These are phyloP conservation scores for Pseudogymnoascus sp. DNA, from an alignment of 2,329 filamentous ascomycete genomes.

Conservation along the genomic window DNA sequence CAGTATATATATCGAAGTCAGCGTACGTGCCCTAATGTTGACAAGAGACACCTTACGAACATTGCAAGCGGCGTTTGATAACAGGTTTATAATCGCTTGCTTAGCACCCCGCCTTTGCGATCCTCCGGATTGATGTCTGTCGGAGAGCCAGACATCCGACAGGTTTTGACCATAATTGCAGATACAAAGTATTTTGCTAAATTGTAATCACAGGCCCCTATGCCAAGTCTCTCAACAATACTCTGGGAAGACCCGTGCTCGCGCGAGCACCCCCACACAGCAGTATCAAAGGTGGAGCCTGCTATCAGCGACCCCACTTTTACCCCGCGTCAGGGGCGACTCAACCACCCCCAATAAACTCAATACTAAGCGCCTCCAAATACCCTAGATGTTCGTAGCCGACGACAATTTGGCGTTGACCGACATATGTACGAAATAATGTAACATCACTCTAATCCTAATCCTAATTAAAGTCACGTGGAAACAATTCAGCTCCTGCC, in stretches of 20 bases:
- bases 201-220: background rate
- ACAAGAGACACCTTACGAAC: too few relatives aligned
- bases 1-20: too few relatives aligned
- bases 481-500: background rate
- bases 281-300: background rate
- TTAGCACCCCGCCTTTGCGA: conserved; percentile 45
- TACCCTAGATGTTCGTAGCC: background rate
- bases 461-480: background rate
- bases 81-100: conserved; percentile 33
- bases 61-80: too few relatives aligned
- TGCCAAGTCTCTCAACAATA: background rate
- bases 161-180: background rate
- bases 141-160: background rate
- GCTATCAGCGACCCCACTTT: background rate
- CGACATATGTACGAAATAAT: background rate
- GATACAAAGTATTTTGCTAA: background rate
- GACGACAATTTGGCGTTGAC: background rate
- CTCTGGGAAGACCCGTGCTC: background rate
- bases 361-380: background rate
- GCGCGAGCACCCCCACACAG: background rate
- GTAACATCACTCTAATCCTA: background rate
- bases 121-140: conserved; percentile 28
- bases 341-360: background rate
- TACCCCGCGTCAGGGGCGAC: background rate
- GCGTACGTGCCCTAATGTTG: too few relatives aligned